Evolutionary conservation across 768 basidiomycete genomes (phyloP).

Genomic region (Tricholomella constricta): DNA sequence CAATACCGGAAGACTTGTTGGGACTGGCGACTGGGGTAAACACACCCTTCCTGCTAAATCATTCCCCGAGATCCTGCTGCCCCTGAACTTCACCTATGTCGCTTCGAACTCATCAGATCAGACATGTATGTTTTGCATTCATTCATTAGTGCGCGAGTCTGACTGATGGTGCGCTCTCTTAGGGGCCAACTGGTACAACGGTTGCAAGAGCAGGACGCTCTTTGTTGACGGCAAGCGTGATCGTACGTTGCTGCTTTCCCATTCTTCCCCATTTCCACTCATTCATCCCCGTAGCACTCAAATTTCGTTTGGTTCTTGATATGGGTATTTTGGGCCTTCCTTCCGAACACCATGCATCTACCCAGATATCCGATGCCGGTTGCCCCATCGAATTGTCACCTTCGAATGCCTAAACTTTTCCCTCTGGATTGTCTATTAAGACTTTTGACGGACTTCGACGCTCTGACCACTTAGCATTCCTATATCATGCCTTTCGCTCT

Average conservation of each 20-base stretch:
- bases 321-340: slow-evolving; percentile 74
- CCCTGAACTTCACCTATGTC: slow-evolving; percentile 82
- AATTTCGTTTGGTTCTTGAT: slow-evolving; percentile 64
- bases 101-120: slow-evolving; percentile 79
- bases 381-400: slow-evolving; percentile 71
- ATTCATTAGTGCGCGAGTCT: slow-evolving; percentile 3
- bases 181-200: slow-evolving; percentile 80
- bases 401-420: slow-evolving; percentile 44
- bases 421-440: neutral
- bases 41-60: slow-evolving; percentile 65
- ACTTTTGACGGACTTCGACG: slow-evolving; percentile 5
- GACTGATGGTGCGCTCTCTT: slow-evolving; percentile 6
- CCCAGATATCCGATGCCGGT: slow-evolving; percentile 57
- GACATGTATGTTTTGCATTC: slow-evolving; percentile 58
- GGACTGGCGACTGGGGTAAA: slow-evolving; percentile 59
- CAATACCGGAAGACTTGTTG: slow-evolving; percentile 64
- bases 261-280: slow-evolving; percentile 2
- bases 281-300: slow-evolving; percentile 45
- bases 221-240: slow-evolving; percentile 54
- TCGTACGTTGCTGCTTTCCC: slow-evolving; percentile 46
- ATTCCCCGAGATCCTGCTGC: slow-evolving; percentile 67
- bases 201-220: slow-evolving; percentile 63
- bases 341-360: slow-evolving; percentile 51
- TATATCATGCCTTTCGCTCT: slow-evolving; percentile 17
- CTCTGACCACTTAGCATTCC: slow-evolving; percentile 5